Percentiles rank a stretch among this genome's conserved stretches.
Conservation (phyloP, 179 eudicot genomes). For the Gypsophila paniculata region DNA sequence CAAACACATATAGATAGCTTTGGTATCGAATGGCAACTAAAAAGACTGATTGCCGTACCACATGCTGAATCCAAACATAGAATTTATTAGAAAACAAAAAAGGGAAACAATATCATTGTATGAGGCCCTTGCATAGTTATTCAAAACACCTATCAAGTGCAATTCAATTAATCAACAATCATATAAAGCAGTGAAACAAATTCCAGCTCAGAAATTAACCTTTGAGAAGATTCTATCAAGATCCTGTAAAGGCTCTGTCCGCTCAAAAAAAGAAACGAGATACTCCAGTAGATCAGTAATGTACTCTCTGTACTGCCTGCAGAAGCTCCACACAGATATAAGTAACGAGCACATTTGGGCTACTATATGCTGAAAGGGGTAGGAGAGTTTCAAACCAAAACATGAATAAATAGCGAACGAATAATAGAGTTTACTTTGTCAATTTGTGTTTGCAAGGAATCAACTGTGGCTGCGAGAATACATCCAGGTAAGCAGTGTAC, state of each 20-base stretch:
- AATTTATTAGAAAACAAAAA: background rate
- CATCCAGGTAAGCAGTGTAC: slow-evolving; percentile 64
- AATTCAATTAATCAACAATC: slow-evolving; percentile 3
- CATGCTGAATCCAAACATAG: slow-evolving; percentile 1
- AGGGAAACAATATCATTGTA: background rate
- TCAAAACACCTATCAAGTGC: slow-evolving; percentile 1
- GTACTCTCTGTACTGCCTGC: slow-evolving; percentile 83
- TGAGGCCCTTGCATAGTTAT: background rate
- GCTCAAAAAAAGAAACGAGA: slow-evolving; percentile 67
- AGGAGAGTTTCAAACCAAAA: background rate
- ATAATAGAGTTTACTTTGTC: slow-evolving; percentile 44
- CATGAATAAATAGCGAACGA: slow-evolving; percentile 1
- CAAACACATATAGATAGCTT: background rate
- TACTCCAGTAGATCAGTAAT: slow-evolving; percentile 68
- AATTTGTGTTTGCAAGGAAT: slow-evolving; percentile 61
- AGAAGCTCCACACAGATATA: slow-evolving; percentile 18
- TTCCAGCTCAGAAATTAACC: slow-evolving; percentile 36
- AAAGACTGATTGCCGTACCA: background rate
- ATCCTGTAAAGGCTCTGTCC: slow-evolving; percentile 93
- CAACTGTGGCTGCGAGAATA: slow-evolving; percentile 61
- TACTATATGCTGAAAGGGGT: slow-evolving; percentile 2
- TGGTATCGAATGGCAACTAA: background rate
- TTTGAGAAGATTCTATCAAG: slow-evolving; percentile 88
- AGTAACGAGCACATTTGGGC: background rate
- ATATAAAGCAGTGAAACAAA: background rate